Conservation (phyloP, 2,329 filamentous ascomycete species). For the Paracorniculantispora psalliotae region DNA sequence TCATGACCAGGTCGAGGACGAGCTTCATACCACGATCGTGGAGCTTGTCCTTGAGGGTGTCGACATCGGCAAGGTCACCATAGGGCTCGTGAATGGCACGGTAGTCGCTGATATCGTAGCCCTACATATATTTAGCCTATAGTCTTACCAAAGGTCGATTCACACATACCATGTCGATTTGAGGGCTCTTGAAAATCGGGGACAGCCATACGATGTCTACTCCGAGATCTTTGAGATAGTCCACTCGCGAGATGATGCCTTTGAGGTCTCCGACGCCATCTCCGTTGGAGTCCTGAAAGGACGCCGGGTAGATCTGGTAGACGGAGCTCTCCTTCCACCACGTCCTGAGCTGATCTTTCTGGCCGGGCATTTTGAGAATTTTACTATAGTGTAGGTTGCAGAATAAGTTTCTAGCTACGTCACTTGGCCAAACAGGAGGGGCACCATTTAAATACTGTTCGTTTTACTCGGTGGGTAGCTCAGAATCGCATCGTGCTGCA, state of each 20-base stretch:
- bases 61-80: conserved; percentile 63
- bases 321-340: conserved; percentile 60
- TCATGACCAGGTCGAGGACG: conserved; percentile 68
- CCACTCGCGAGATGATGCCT: conserved; percentile 52
- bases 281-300: conserved; percentile 54
- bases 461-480: neutral
- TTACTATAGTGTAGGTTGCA: neutral
- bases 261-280: conserved; percentile 53
- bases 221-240: conserved; percentile 51
- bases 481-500: neutral
- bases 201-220: conserved; percentile 55
- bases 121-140: conserved; percentile 27
- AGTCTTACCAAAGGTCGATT: neutral
- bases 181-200: conserved; percentile 47
- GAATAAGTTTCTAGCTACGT: neutral
- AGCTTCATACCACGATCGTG: conserved; percentile 63
- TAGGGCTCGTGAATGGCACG: conserved; percentile 60
- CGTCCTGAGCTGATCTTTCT: conserved; percentile 23
- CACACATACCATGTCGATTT: conserved; percentile 54
- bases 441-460: neutral
- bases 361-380: conserved; percentile 10
- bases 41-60: conserved; percentile 54
- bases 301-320: conserved; percentile 60
- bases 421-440: neutral
- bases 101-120: conserved; percentile 69